Percentiles rank a stretch among this genome's conserved stretches.
These are phyloP conservation scores for Magnolia changhungtana DNA, from an alignment of 164 flowering plant genomes.

Conservation along the genomic window DNA sequence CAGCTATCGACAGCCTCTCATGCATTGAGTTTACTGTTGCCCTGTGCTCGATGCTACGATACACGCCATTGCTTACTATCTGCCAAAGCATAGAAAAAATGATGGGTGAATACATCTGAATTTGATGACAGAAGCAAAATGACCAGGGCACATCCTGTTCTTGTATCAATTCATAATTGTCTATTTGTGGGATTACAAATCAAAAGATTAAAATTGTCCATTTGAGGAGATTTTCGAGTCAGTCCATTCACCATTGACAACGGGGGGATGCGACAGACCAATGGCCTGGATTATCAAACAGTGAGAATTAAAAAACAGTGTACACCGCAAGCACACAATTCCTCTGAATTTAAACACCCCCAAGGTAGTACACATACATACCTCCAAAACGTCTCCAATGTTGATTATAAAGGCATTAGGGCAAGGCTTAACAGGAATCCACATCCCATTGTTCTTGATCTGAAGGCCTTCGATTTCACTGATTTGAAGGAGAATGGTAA, in stretches of 20 bases:
- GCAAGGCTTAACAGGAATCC: slow-evolving; percentile 44
- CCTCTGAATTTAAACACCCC: no score
- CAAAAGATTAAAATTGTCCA: neutral
- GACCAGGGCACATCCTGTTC: no score
- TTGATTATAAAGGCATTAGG: slow-evolving; percentile 42
- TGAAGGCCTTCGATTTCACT: slow-evolving; percentile 47
- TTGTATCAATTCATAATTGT: neutral
- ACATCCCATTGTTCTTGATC: slow-evolving; percentile 36
- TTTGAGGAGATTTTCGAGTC: neutral
- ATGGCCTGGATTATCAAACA: neutral
- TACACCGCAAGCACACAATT: neutral
- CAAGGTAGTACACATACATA: slow-evolving; percentile 5
- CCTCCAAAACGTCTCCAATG: slow-evolving; percentile 53
- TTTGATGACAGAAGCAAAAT: no score
- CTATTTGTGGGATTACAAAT: neutral
- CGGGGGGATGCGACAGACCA: neutral
- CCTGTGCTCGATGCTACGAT: slow-evolving; percentile 35
- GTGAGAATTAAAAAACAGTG: neutral
- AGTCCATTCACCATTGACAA: no score
- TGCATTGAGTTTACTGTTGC: slow-evolving; percentile 22
- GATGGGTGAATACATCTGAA: no score
- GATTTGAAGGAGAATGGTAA: slow-evolving; percentile 41
- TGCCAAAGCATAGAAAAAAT: neutral
- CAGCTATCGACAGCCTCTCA: slow-evolving; percentile 33
- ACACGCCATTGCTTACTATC: slow-evolving; percentile 32